Conservation (phyloP, 441 rosid species). For the Populus hybrid region DNA sequence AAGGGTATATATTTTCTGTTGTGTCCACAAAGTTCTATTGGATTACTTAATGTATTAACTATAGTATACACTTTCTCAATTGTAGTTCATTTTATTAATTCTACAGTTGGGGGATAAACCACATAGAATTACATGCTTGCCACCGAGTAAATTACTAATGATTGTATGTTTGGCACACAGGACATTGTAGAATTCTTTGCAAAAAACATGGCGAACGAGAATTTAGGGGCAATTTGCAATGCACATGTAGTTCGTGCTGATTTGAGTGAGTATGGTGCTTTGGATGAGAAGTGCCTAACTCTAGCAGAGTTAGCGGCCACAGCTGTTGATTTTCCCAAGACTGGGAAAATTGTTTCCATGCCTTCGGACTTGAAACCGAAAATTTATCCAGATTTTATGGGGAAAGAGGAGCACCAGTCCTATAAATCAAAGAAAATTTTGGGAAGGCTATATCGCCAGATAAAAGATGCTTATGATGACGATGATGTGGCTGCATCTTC, state of each 20-base stretch:
- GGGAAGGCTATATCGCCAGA: slow-evolving; percentile 73
- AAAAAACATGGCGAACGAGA: slow-evolving; percentile 68
- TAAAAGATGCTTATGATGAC: slow-evolving; percentile 55
- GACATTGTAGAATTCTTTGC: slow-evolving; percentile 77
- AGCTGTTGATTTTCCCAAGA: slow-evolving; percentile 92
- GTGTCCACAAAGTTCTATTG: not conserved
- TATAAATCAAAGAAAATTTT: slow-evolving; percentile 67
- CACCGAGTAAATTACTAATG: not conserved
- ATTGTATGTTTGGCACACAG: slow-evolving; percentile 36
- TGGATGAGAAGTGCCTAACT: slow-evolving; percentile 58
- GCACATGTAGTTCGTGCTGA: slow-evolving; percentile 94
- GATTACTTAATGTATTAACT: not conserved
- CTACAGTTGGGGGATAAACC: not conserved
- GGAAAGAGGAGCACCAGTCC: slow-evolving; percentile 62
- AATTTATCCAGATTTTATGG: slow-evolving; percentile 88
- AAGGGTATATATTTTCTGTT: not conserved
- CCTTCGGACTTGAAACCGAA: slow-evolving; percentile 68
- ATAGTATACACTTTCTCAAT: not conserved
- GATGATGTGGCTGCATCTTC: slow-evolving; percentile 43
- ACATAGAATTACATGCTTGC: not conserved
- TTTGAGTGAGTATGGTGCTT: slow-evolving; percentile 65
- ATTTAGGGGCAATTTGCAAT: slow-evolving; percentile 69
- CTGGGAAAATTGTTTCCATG: slow-evolving; percentile 75
- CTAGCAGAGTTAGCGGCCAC: slow-evolving; percentile 88
- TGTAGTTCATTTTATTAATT: not conserved